Evolutionary conservation across 306 rosid species (phyloP), one percentile per base, ranked within the genome.

Genomic region (Betula pendula): DNA sequence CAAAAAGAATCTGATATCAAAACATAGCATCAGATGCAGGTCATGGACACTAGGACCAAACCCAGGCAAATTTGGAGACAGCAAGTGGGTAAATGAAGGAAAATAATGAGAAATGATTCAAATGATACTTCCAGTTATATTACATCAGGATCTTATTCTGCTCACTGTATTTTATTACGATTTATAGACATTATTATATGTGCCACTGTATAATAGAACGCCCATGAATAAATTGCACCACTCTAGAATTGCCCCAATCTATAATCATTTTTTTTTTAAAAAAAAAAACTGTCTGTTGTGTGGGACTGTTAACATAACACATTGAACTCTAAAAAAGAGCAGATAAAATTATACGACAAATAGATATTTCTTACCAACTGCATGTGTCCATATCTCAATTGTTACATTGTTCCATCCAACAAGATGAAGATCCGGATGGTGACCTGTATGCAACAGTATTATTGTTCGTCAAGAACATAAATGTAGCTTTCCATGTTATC

Each of bases 351-450:
- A 58, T 15, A 24, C 20, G 66, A 76, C 66, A 11, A 72, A 70
- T 45, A 20, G 60, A 40, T 9, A 49, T 53, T 25, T 29, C 90
- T 75, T 87, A 93, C 97, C 97, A 60, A 84, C 93, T 45, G 96
- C 88, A 83, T 91, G 94, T 29, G 98, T 93, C 91, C 91, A 93
- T 67, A 93, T 93, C 82, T 93, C 93, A 50, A 93, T 78, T 16
- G 88, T 88, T 40, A 91, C 88, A 70, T 87, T 90, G 81, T 93
- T 93, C 97, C 97, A 91, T 74, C 92, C 94, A 75, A 88, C 96
- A 68, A 93, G 92, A 86, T 93, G 98, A 82, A 93, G 98, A 80
- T 93, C 94, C n/a, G 98, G 98, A 84, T 93, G 96, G 81, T 93
- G 97, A 76, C 87, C 98, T 93, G 90, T 79, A 67, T 53, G 25